Evolutionary conservation across 495 filamentous ascomycete species (phyloP).

Genomic region (Apiosordaria backusii): DNA sequence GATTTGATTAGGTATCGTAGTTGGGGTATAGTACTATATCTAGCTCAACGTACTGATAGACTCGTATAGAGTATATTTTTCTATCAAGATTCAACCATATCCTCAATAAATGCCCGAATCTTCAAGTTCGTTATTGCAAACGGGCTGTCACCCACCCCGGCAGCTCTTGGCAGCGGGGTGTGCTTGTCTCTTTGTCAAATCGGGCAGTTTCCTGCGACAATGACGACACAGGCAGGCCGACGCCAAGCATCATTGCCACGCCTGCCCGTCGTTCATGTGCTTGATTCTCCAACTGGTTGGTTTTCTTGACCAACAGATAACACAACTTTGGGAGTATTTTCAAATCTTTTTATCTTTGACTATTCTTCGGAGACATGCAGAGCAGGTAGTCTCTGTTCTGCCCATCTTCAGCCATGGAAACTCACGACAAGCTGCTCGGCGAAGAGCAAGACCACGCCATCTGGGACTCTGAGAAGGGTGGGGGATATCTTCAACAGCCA

Average conservation of each 20-base stretch:
- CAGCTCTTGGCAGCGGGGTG: conserved; percentile 14
- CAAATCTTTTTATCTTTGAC: not conserved
- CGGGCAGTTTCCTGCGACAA: conserved; percentile 15
- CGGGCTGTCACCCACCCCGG: not conserved
- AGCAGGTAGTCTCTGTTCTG: not conserved
- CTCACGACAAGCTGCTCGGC: not conserved
- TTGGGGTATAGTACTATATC: too few species aligned
- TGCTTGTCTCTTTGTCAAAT: conserved; percentile 12
- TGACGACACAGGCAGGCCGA: conserved; percentile 6
- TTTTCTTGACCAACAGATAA: not conserved
- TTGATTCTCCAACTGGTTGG: not conserved
- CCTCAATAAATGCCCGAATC: not conserved
- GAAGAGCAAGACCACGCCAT: too few species aligned
- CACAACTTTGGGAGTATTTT: not conserved
- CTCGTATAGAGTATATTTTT: not conserved
- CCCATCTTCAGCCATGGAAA: not conserved
- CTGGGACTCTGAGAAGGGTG: not conserved
- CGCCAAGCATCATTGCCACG: conserved; percentile 7
- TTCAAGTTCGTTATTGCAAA: not conserved
- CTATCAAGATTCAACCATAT: not conserved
- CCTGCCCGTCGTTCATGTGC: not conserved
- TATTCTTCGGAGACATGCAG: not conserved
- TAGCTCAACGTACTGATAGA: too few species aligned
- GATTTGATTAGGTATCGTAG: too few species aligned
- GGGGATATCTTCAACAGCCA: not conserved